Conservation (phyloP, 2,329 filamentous ascomycete species). For the Leptoxyphium fumago region DNA sequence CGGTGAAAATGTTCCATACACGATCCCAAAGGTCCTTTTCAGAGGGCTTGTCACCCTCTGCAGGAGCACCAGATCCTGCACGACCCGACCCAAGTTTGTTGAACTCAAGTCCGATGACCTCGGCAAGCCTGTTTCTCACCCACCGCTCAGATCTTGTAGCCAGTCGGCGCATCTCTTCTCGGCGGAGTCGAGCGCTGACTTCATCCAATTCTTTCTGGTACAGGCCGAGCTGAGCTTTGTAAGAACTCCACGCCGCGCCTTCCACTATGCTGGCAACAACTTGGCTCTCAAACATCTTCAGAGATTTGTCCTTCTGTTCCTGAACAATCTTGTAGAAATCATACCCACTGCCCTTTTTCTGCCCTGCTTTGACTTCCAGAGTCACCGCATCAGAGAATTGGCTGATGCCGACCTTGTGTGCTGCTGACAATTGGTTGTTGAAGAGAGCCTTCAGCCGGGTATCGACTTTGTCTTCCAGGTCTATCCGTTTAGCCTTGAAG, state of each 20-base stretch:
- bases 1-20: constrained; percentile 75
- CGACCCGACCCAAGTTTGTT: constrained; percentile 87
- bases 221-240: constrained; percentile 60
- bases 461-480: constrained; percentile 78
- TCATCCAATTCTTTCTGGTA: constrained; percentile 87
- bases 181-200: constrained; percentile 68
- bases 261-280: constrained; percentile 61
- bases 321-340: constrained; percentile 93
- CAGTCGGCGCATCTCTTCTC: constrained; percentile 89
- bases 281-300: constrained; percentile 62
- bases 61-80: constrained; percentile 66
- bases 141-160: constrained; percentile 85
- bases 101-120: constrained; percentile 85
- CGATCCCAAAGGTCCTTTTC: constrained; percentile 93
- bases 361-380: constrained; percentile 74
- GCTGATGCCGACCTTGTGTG: constrained; percentile 74
- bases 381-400: constrained; percentile 80
- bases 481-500: constrained; percentile 68
- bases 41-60: constrained; percentile 56
- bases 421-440: constrained; percentile 71
- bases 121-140: constrained; percentile 75
- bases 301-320: constrained; percentile 60
- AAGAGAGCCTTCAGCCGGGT: constrained; percentile 77
- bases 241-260: constrained; percentile 76
- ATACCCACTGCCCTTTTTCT: constrained; percentile 80